Conservation (phyloP, 1,139 yeast species). For the Geotrichum reessii region DNA sequence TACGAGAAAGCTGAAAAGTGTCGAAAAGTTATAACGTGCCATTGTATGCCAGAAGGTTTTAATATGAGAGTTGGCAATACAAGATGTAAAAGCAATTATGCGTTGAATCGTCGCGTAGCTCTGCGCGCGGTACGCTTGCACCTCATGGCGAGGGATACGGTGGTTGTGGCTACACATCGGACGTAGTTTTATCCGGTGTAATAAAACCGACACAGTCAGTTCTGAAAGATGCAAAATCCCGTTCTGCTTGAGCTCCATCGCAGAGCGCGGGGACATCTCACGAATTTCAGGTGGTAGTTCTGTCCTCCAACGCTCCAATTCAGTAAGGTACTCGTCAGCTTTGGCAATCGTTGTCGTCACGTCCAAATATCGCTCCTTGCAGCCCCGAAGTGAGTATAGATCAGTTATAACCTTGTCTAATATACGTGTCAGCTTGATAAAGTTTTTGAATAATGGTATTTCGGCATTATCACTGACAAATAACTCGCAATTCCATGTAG, state of each 20-base stretch:
- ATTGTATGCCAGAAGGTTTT: constrained; percentile 37
- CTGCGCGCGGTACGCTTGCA: constrained; percentile 25
- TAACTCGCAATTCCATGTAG: neutral
- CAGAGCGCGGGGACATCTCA: constrained; percentile 26
- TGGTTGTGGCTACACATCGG: constrained; percentile 21
- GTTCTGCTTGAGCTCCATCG: constrained; percentile 24
- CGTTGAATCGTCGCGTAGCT: constrained; percentile 32
- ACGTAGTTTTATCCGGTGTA: constrained; percentile 29
- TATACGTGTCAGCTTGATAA: constrained; percentile 29
- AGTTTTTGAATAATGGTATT: constrained; percentile 17
- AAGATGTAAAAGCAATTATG: constrained; percentile 32
- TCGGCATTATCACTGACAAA: constrained; percentile 24
- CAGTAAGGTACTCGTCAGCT: constrained; percentile 23
- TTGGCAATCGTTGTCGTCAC: constrained; percentile 19
- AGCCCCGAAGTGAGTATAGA: constrained; percentile 24
- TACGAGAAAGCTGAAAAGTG: constrained; percentile 34
- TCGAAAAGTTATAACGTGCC: constrained; percentile 32
- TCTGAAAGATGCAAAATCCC: constrained; percentile 26
- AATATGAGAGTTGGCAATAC: constrained; percentile 35
- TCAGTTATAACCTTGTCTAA: constrained; percentile 28
- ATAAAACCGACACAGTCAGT: constrained; percentile 32
- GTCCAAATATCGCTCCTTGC: constrained; percentile 22
- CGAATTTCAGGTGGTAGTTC: constrained; percentile 29
- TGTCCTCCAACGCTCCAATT: constrained; percentile 30
- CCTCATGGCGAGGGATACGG: constrained; percentile 20